Base-by-base conservation (phyloP, 345 rosid species). In the Eucalyptus sideroxylon region DNA sequence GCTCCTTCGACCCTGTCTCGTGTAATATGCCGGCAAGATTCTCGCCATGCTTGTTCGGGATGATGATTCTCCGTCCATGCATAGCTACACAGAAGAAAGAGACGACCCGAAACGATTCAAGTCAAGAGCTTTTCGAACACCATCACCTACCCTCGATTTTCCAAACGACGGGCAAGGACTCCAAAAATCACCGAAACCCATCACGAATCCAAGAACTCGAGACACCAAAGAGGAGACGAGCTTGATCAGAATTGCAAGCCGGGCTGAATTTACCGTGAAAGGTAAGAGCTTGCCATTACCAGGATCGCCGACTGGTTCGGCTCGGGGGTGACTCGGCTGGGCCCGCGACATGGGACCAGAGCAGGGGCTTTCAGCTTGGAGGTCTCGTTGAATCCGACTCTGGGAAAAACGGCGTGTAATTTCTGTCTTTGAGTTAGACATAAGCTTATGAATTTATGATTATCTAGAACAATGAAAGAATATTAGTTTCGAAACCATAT, bases 1-100 rank as follows among this genome's bases (percentile, higher is more conserved):
- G 93, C 90, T 95, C 95, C 86, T 90, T 93, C 10, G 98, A 98
- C 87, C 96, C 95, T 2, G 99, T 96, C 82, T 97, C 97, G 50
- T 94, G 98, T 50, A 97, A 93, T 72, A 95, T 90, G 81, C 99
- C 98, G 4, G 95, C 94, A 13, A 97, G 98, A 88, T 94, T 97
- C 90, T 97, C 96, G 7, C 98, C 97, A 67, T 94, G 94, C 69
- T 59, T 80, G 91, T 97, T 97, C 92, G 87, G 91, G 80, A 97
- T 88, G 23, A 94, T 90, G 67, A 97, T 87, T 90, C 92, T 94
- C 89, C 44, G 88, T 26, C 86, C 92, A 8, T 88, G 91, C 34
- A 49, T 87, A 88, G 34, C 92, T 91, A 89, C 69, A 51, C n/a
- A 86, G 55, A 42, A 69, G 55, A 42, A 24, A 72, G 85, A 72